Conservation (phyloP, 139 green algal species). For the Zygnema cylindricum region DNA sequence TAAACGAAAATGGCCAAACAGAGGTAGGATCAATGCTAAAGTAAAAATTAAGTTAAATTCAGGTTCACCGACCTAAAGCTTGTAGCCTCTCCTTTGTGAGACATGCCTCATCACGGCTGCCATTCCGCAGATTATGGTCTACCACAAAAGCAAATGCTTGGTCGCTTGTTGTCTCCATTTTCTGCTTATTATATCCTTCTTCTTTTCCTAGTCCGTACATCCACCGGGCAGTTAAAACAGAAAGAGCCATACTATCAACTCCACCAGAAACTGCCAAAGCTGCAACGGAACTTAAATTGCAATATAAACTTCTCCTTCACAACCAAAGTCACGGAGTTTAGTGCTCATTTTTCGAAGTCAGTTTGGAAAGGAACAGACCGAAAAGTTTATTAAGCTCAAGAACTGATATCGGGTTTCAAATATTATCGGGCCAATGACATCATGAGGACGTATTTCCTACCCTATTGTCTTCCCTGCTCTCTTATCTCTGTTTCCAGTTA, state of each 20-base stretch:
- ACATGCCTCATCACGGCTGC: conserved; percentile 58
- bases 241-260: conserved; percentile 67
- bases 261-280: conserved; percentile 68
- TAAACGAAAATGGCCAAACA: not conserved
- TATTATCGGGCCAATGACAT: too few species aligned
- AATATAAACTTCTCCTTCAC: too few species aligned
- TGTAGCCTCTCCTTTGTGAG: conserved; percentile 11
- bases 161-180: not conserved
- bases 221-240: conserved; percentile 47
- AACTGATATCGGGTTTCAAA: too few species aligned
- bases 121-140: conserved; percentile 65
- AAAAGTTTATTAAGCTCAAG: too few species aligned
- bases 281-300: too few species aligned
- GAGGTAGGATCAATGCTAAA: not conserved
- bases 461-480: too few species aligned
- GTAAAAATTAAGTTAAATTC: not conserved
- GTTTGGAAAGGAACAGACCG: too few species aligned
- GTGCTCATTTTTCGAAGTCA: too few species aligned
- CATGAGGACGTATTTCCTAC: too few species aligned
- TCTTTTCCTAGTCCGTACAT: not conserved
- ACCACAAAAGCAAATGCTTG: conserved; percentile 60
- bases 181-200: too few species aligned
- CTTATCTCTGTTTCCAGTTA: too few species aligned
- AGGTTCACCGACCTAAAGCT: conserved; percentile 5
- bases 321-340: too few species aligned